phyloP scores from a whole-genome alignment of 2,329 filamentous ascomycete species.

The Cladosporium oxysporum region DNA sequence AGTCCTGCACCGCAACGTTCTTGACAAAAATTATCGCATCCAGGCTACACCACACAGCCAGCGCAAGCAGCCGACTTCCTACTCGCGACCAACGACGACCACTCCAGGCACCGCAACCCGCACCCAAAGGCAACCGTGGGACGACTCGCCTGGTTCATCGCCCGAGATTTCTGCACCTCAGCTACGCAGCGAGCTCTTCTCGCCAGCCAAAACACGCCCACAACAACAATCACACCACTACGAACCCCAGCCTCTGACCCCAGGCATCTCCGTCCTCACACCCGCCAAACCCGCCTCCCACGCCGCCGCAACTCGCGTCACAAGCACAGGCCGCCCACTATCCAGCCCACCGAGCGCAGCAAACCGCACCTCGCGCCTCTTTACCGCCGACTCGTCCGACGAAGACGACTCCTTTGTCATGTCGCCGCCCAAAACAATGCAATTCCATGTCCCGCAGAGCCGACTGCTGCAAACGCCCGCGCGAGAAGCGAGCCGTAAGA shows the following conservation, averaged over 20 bases:
- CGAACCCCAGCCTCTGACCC: constrained; percentile 61
- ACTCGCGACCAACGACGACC: constrained; percentile 20
- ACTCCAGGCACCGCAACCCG: constrained; percentile 41
- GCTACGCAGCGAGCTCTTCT: constrained; percentile 80
- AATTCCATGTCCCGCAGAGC: constrained; percentile 77
- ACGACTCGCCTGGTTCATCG: constrained; percentile 53
- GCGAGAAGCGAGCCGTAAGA: constrained; percentile 75
- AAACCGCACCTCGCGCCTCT: constrained; percentile 19
- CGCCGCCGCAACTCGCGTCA: constrained; percentile 28
- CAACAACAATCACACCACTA: constrained; percentile 3
- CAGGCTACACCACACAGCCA: constrained; percentile 78
- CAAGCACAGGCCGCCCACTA: constrained; percentile 38
- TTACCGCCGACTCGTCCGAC: constrained; percentile 23
- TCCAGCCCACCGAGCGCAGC: constrained; percentile 31
- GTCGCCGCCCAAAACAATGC: constrained; percentile 91
- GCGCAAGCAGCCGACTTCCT: constrained; percentile 25
- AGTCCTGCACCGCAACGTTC: constrained; percentile 76
- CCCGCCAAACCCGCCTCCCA: constrained; percentile 49
- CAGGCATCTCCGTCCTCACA: constrained; percentile 80
- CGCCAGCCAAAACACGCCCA: constrained; percentile 27
- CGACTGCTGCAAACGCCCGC: constrained; percentile 80
- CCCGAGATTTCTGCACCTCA: constrained; percentile 78
- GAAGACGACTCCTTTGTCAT: constrained; percentile 59
- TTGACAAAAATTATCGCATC: constrained; percentile 93
- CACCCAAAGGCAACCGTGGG: constrained; percentile 34